Evolutionary conservation across 768 basidiomycete genomes (phyloP), one percentile per base, ranked within the genome.

Genomic region (Crassisporium funariophilum): DNA sequence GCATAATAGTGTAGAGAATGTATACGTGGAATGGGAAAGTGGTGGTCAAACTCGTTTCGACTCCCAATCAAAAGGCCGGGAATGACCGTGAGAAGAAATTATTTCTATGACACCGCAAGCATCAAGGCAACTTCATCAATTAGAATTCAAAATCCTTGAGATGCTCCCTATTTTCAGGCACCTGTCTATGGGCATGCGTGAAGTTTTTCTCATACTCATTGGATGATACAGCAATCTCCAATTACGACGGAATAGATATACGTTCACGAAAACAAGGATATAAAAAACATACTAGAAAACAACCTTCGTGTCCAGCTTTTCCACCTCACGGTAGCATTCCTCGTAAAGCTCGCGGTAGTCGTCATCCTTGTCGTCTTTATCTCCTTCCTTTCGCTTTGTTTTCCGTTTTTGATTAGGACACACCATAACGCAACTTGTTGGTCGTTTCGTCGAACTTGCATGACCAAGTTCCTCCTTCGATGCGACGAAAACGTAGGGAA

Each of bases 351-450:
- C 88, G 63, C 78, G 78, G 69, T 90, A 95, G 60, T 97, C 95
- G 46, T 88, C 86, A 50, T 91, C 89, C 58, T 79, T 80, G 17
- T 76, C 82, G 31, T 79, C 85, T 35, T 66, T 67, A 39, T 72
- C 72, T 7, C 73, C 79, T 34, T 82, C 84, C 56, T 87, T 85
- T 59, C 74, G 70, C 58, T 82, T 84, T 37, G 67, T 64, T 62
- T 84, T 88, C 65, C 81, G 83, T 64, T 91, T 90, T 63, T 82
- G 76, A 61, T 86, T 75, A 1, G 91, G 89, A 65, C 89, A 94
- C 42, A 98, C 77, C 83, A 99, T 89, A 4, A 99, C 95, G 67
- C 95, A 98, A 56, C 93, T 95, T 39, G 97, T 99, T 24, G 97
- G 95, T 57, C 97, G 86, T 73, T 99, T 99, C 35, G 97, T 99